A percentile compares a stretch with the other conserved stretches of the same genome.
Conservation (phyloP, 2,329 filamentous ascomycete species). For the Harringtonia aguacate region DNA sequence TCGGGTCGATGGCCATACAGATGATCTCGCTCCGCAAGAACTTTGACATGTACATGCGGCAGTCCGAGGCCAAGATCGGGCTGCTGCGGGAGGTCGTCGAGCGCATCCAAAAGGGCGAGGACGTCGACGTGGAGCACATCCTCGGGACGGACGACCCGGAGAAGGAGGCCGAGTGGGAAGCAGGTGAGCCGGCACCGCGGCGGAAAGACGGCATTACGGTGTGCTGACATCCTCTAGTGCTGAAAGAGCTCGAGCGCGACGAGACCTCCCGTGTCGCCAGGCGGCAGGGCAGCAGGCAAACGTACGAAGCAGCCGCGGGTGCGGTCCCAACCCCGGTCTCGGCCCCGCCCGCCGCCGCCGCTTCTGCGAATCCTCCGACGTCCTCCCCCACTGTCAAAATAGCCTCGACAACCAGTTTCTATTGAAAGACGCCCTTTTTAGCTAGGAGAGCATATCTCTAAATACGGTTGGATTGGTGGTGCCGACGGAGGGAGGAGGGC, state of each 20-base stretch:
- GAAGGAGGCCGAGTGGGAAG: constrained; percentile 79
- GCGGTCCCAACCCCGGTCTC: too few species aligned
- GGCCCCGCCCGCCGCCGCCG: too few species aligned
- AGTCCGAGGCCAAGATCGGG: constrained; percentile 68
- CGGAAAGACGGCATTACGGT: neutral
- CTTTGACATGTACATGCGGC: constrained; percentile 59
- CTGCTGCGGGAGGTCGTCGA: constrained; percentile 66
- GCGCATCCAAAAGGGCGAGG: constrained; percentile 57
- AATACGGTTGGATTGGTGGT: constrained; percentile 29
- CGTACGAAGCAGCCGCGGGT: too few species aligned
- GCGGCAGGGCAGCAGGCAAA: constrained; percentile 26
- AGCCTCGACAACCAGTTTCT: constrained; percentile 9
- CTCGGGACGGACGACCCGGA: constrained; percentile 68
- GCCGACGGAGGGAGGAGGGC: neutral
- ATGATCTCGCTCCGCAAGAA: constrained; percentile 74
- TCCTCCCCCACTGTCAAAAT: constrained; percentile 1
- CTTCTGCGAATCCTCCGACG: too few species aligned
- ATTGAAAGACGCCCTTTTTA: constrained; percentile 9
- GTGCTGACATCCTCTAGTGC: constrained; percentile 29
- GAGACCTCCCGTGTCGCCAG: constrained; percentile 39
- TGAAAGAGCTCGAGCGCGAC: constrained; percentile 57
- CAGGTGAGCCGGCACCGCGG: constrained; percentile 39
- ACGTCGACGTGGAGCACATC: constrained; percentile 74
- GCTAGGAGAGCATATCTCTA: constrained; percentile 50
- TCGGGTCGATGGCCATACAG: constrained; percentile 93